Percentiles rank a stretch among this genome's conserved stretches.
phyloP scores from a whole-genome alignment of 192 early-diverging fungal genomes.

The Funneliformis mosseae region DNA sequence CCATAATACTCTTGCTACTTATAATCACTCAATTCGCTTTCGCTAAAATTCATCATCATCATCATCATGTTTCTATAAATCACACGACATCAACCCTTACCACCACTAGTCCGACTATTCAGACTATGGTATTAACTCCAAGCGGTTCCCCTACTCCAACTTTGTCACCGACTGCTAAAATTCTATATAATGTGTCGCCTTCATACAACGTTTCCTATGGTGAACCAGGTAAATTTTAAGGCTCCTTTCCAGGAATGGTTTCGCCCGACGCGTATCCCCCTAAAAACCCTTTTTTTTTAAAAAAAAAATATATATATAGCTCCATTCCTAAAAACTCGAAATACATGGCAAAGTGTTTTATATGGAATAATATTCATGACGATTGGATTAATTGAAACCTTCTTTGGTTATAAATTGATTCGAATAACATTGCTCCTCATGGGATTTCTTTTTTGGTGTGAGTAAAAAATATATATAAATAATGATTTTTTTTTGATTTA shows the following conservation, averaged over 20 bases:
- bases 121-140: background rate
- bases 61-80: background rate
- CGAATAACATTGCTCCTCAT: conserved; percentile 46
- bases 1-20: no score
- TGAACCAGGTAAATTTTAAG: background rate
- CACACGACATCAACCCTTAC: background rate
- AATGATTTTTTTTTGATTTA: background rate
- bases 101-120: background rate
- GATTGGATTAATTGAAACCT: conserved; percentile 39
- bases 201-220: background rate
- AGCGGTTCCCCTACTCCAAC: background rate
- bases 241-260: no score
- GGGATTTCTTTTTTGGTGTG: conserved; percentile 47
- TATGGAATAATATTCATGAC: conserved; percentile 44
- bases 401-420: conserved; percentile 49
- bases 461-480: background rate
- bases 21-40: no score
- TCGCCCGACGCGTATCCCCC: no score
- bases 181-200: background rate
- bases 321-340: background rate
- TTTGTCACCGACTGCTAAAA: background rate
- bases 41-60: background rate
- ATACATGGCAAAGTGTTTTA: conserved; percentile 41
- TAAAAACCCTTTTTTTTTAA: no score
- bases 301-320: background rate